These are phyloP conservation scores for Eutypella sp. DNA, from an alignment of 2,329 filamentous ascomycete genomes.

Conservation along the genomic window DNA sequence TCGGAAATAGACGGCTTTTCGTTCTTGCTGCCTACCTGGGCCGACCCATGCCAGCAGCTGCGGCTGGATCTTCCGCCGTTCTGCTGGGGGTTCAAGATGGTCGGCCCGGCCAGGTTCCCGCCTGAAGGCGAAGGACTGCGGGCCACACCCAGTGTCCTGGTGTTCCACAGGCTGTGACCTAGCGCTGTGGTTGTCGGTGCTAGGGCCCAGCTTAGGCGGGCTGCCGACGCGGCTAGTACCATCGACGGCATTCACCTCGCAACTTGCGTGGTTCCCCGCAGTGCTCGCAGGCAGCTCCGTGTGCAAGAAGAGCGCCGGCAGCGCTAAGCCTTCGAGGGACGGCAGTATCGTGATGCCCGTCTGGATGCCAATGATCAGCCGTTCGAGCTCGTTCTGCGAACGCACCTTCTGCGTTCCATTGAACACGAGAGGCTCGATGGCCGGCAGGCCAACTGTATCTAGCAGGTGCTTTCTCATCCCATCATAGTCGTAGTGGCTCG, in stretches of 20 bases:
- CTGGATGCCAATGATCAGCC: slow-evolving; percentile 1
- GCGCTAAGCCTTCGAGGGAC: neutral
- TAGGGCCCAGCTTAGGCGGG: neutral
- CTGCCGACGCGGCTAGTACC: neutral
- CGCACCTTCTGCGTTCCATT: neutral
- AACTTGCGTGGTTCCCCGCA: neutral
- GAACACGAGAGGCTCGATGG: slow-evolving; percentile 1
- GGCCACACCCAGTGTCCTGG: neutral
- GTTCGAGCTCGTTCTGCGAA: neutral
- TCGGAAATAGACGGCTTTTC: too few relatives aligned
- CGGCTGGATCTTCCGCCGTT: too few relatives aligned
- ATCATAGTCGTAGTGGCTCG: slow-evolving; percentile 1
- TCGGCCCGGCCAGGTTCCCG: neutral
- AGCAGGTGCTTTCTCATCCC: neutral
- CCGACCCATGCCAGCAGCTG: too few relatives aligned
- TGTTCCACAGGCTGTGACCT: neutral
- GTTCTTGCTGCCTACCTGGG: too few relatives aligned
- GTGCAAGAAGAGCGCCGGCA: neutral
- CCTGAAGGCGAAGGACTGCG: neutral
- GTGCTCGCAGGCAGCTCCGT: neutral
- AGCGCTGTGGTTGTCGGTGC: neutral
- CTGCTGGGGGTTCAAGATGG: neutral
- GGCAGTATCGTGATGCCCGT: neutral
- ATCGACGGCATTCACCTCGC: neutral
- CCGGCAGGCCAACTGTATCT: neutral